phyloP scores from a whole-genome alignment of 208 protist species.

The Trypanosomatidae sp. region DNA sequence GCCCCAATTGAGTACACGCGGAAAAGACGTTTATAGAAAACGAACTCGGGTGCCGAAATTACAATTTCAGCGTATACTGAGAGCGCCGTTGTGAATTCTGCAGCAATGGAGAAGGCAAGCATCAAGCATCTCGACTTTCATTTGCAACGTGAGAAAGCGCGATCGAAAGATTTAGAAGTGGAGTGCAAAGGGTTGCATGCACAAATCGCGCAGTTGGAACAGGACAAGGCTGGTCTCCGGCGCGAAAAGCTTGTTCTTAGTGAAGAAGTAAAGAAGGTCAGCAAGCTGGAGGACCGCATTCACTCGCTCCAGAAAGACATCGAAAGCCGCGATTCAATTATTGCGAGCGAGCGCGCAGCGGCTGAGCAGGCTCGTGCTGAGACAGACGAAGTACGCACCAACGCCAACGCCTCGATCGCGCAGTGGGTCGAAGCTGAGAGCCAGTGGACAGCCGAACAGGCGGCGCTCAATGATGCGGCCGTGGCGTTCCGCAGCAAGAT shows the following conservation, averaged over 20 bases:
- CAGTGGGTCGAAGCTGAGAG: constrained; percentile 75
- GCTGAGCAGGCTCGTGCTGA: constrained; percentile 41
- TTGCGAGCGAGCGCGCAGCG: constrained; percentile 39
- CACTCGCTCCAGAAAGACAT: constrained; percentile 68
- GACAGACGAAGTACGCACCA: constrained; percentile 60
- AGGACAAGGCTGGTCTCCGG: constrained; percentile 82
- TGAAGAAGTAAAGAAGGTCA: constrained; percentile 63
- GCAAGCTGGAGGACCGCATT: constrained; percentile 68
- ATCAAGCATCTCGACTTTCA: constrained; percentile 85
- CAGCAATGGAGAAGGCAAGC: constrained; percentile 24
- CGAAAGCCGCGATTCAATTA: constrained; percentile 48
- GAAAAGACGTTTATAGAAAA: no score
- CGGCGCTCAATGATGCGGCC: constrained; percentile 47
- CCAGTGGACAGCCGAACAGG: constrained; percentile 75
- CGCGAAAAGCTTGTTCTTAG: constrained; percentile 58
- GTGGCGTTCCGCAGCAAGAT: constrained; percentile 17
- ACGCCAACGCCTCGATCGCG: constrained; percentile 68
- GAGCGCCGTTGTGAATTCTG: no score
- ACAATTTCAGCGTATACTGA: background rate
- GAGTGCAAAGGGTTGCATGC: constrained; percentile 63
- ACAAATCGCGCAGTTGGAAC: constrained; percentile 72
- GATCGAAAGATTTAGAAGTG: constrained; percentile 62
- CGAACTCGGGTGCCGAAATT: no score
- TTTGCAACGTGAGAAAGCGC: constrained; percentile 67
- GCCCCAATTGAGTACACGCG: no score